These are phyloP conservation scores for Rhamnella rubrinervis DNA, from an alignment of 331 rosid species.

Conservation along the genomic window DNA sequence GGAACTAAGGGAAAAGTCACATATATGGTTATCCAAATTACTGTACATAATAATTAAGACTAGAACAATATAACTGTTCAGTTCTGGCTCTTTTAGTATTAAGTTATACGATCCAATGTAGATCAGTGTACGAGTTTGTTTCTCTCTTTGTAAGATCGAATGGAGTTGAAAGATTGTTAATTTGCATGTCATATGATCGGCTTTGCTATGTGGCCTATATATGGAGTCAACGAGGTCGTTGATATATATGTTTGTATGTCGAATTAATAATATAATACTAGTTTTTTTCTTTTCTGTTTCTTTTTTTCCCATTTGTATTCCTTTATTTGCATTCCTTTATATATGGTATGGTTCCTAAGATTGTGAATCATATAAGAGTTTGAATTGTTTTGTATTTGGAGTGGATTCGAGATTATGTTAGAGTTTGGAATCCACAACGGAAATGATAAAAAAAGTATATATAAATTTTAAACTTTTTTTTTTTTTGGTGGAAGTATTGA, in stretches of 20 bases:
- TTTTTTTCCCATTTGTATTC: not conserved
- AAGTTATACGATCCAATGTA: slow-evolving; percentile 19
- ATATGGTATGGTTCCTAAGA: no score
- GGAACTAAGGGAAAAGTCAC: slow-evolving; percentile 4
- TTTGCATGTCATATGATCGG: slow-evolving; percentile 20
- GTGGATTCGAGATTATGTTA: no score
- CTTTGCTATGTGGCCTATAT: slow-evolving; percentile 23
- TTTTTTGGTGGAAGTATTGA: no score
- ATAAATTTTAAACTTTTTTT: no score
- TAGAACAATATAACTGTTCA: slow-evolving; percentile 33
- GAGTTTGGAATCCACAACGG: no score
- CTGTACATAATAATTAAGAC: slow-evolving; percentile 64
- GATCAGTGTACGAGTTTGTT: slow-evolving; percentile 1
- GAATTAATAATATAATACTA: slow-evolving; percentile 20
- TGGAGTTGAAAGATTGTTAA: slow-evolving; percentile 18
- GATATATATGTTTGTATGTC: slow-evolving; percentile 27
- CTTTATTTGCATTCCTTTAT: no score
- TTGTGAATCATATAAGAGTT: no score
- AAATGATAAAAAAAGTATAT: no score
- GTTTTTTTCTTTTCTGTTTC: not conserved
- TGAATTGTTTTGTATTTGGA: no score
- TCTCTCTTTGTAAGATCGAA: slow-evolving; percentile 10
- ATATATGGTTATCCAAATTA: slow-evolving; percentile 25
- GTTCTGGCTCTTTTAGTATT: slow-evolving; percentile 27
- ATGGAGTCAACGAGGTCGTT: not conserved